These are phyloP conservation scores for Spirogloea muscicola DNA, from an alignment of 139 green algal genomes.

Conservation along the genomic window DNA sequence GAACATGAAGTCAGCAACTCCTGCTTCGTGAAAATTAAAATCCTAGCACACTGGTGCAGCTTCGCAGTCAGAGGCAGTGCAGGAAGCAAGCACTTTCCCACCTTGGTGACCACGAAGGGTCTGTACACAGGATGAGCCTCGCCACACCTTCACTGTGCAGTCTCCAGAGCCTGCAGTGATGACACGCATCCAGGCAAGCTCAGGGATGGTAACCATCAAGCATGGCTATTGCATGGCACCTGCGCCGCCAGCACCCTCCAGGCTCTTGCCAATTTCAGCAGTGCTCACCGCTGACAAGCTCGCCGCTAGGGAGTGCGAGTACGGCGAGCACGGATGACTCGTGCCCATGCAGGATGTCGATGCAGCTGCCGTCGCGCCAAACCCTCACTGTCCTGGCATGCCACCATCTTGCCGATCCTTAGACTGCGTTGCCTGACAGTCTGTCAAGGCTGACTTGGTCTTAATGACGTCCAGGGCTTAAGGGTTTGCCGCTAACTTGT, in stretches of 20 bases:
- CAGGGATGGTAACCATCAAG: not conserved
- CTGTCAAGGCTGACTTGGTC: no score
- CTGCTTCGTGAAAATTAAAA: no score
- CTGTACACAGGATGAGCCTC: constrained; percentile 50
- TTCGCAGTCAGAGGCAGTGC: no score
- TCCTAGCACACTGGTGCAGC: no score
- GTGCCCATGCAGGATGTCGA: constrained; percentile 65
- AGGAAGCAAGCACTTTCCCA: no score
- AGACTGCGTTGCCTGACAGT: no score
- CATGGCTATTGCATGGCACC: constrained; percentile 26
- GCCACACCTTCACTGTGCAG: constrained; percentile 51
- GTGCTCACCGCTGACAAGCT: constrained; percentile 63
- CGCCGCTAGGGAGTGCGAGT: constrained; percentile 58
- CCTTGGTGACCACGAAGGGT: constrained; percentile 66
- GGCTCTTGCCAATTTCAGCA: not conserved
- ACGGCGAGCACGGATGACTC: constrained; percentile 70
- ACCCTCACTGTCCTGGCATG: constrained; percentile 67
- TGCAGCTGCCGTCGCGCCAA: constrained; percentile 62
- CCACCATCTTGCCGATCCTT: no score
- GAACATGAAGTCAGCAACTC: no score
- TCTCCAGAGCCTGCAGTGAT: constrained; percentile 41
- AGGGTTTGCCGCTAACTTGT: constrained; percentile 65
- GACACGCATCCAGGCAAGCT: not conserved
- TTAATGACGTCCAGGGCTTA: no score
- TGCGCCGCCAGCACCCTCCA: constrained; percentile 8